Conservation (phyloP, 495 filamentous ascomycete genomes). For the Aspergillus ellipticus region DNA sequence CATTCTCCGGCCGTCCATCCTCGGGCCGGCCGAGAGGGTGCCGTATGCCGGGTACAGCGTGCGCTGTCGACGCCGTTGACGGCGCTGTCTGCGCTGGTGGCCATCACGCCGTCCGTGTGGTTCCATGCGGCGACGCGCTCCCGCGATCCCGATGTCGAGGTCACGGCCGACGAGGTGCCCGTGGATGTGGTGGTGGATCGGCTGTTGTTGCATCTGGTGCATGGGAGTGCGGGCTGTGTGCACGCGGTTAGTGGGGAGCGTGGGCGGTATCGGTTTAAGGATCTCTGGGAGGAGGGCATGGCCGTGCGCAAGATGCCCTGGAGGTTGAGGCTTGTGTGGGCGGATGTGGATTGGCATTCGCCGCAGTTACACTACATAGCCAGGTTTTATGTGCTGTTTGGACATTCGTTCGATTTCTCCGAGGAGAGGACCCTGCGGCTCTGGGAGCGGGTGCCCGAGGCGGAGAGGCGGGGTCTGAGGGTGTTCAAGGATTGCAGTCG, state of each 20-base stretch:
- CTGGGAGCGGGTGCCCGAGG: slow-evolving; percentile 6
- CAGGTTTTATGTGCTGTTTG: slow-evolving; percentile 25
- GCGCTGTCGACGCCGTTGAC: slow-evolving; percentile 7
- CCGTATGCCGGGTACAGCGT: slow-evolving; percentile 11
- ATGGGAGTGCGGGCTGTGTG: slow-evolving; percentile 19
- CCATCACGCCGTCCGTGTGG: background rate
- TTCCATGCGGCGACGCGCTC: slow-evolving; percentile 14
- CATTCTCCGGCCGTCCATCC: slow-evolving; percentile 17
- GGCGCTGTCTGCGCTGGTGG: background rate
- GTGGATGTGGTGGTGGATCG: slow-evolving; percentile 33
- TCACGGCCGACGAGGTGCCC: slow-evolving; percentile 31
- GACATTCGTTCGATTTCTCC: slow-evolving; percentile 27
- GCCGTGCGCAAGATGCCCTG: slow-evolving; percentile 23
- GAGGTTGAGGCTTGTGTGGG: slow-evolving; percentile 21
- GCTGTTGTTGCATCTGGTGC: slow-evolving; percentile 22
- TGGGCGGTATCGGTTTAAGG: slow-evolving; percentile 14
- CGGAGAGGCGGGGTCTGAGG: slow-evolving; percentile 8
- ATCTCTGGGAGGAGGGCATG: slow-evolving; percentile 27
- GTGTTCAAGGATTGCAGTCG: slow-evolving; percentile 15
- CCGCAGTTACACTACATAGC: slow-evolving; percentile 23
- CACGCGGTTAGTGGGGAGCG: slow-evolving; percentile 30
- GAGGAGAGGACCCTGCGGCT: slow-evolving; percentile 20
- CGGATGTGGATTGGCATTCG: slow-evolving; percentile 26
- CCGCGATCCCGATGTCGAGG: slow-evolving; percentile 21
- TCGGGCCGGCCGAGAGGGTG: slow-evolving; percentile 8